Base-by-base conservation (phyloP, 2,329 filamentous ascomycete species). In the Diaporthe helianthi region DNA sequence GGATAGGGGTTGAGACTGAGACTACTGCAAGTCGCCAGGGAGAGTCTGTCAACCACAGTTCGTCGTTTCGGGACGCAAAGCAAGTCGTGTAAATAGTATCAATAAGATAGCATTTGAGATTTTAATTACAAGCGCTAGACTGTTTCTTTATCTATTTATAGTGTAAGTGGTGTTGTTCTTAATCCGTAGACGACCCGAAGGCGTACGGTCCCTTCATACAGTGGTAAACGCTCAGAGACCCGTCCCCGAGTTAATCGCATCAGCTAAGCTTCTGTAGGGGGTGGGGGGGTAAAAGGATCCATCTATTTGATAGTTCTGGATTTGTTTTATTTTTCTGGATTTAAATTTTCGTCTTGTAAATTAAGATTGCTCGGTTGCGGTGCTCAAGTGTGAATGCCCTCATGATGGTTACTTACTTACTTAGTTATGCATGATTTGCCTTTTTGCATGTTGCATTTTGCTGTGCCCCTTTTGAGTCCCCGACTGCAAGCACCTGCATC, bases 221-320 rank as follows among this genome's bases (percentile, higher is more conserved):
- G n/a, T n/a, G n/a, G n/a, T n/a, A n/a, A n/a, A n/a, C n/a, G n/a
- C n/a, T n/a, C n/a, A n/a, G n/a, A n/a, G n/a, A n/a, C n/a, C n/a
- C 26, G 68, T 73, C 29, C 66, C 72, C 7, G 70, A 73, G 68
- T 65, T 9, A 65, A 72, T 38, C 44, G 33, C 15, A 33, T 53
- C 24, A 54, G 47, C 46, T 68, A 53, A 22, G 36, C 24, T 26
- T 47, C 51, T 36, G n/a, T 1, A 6, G n/a, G 29, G n/a, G n/a
- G n/a, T n/a, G n/a, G n/a, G n/a, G n/a, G n/a, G n/a, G n/a, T n/a
- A n/a, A n/a, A n/a, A 29, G 36, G 15, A 19, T 3, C 17, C 7
- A 22, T n/a, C 2, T 4, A 17, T 19, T 36, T 13, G 19, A 22
- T 5, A 19, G 9, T 33, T 13, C 2, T n/a, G 19, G 9, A 9